Conservation (phyloP, 2,329 filamentous ascomycete genomes). For the Fusarium domesticum region DNA sequence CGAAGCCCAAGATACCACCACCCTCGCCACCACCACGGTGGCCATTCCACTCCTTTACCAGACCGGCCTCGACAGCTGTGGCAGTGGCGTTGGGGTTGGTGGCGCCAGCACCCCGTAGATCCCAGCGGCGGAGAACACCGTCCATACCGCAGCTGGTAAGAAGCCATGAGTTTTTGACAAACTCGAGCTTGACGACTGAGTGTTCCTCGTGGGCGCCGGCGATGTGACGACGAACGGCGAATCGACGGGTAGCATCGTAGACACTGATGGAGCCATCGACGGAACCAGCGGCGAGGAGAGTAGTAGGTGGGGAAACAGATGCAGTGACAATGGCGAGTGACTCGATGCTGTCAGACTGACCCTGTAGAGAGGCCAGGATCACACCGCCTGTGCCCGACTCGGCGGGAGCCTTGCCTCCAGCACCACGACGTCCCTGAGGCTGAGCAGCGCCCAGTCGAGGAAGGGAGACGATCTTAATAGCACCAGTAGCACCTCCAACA, state of each 20-base stretch:
- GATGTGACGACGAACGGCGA: conserved; percentile 81
- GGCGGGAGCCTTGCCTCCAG: conserved; percentile 34
- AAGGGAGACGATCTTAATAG: conserved; percentile 80
- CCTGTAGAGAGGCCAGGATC: conserved; percentile 80
- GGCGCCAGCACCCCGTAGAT: conserved; percentile 53
- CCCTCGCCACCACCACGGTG: conserved; percentile 82
- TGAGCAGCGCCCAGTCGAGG: conserved; percentile 54
- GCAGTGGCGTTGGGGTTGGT: conserved; percentile 31
- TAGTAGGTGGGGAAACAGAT: conserved; percentile 44
- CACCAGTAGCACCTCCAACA: conserved; percentile 82
- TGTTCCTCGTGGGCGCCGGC: conserved; percentile 81
- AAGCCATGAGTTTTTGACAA: conserved; percentile 65
- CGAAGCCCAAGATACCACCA: conserved; percentile 86
- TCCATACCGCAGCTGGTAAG: conserved; percentile 90
- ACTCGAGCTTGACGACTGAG: conserved; percentile 90
- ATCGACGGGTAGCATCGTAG: conserved; percentile 82
- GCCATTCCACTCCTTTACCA: conserved; percentile 85
- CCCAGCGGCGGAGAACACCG: conserved; percentile 86
- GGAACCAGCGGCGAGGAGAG: conserved; percentile 61
- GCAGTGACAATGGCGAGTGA: conserved; percentile 60
- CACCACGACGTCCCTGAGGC: conserved; percentile 22
- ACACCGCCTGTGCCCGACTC: conserved; percentile 43
- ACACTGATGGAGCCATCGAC: conserved; percentile 78
- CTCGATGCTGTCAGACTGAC: conserved; percentile 74
- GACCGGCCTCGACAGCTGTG: conserved; percentile 54